Evolutionary conservation across 129 eudicot species (phyloP), one percentile per base, ranked within the genome.

Genomic region (Flaveria trinervia): DNA sequence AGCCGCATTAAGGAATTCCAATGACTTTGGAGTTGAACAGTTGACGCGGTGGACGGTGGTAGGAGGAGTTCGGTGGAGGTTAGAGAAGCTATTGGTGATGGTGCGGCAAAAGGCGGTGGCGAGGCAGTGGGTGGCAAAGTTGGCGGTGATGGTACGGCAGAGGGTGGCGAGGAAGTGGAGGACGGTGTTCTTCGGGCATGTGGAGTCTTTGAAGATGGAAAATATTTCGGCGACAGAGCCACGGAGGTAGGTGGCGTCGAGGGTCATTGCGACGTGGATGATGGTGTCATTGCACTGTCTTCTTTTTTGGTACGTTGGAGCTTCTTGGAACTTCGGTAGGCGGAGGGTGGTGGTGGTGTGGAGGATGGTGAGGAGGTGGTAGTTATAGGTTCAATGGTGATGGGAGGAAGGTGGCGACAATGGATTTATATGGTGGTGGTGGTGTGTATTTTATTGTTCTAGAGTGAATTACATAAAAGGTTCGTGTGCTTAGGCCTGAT

Each of bases 191-290:
- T 90, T 86, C 1, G 94, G 98, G 67, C 96, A 92, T 10, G 86
- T 79, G 33, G 96, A 76, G 80, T 92, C 94, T 41, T 84, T 93
- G 81, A 92, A 87, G 66, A 92, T 92, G 45, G 98, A 92, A 56
- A 92, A 81, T 41, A 90, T 87, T 51, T 83, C 94, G 77, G 98
- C 98, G 73, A 92, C 61, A 14, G 93, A 86, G 55, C 98, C 98
- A 7, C 96, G 96, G 85, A 92, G 92, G 86, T 92, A 92, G 67
- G 96, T 92, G 46, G 90, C 41, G 68, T 92, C 98, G 17, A 92
- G 90, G 4, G 96, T 90, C 98, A 92, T 92, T 4, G 98, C 91
- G 60, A 92, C 83, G 84, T 92, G 98, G 78, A 90, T 86, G n/a
- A 26, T 64, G 46, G 68, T n/a, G 70, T 69, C 13, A 56, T 36